Evolutionary conservation across 371 early-diverging fungal genomes (phyloP).

Genomic region (Thermomucor indicae-seudaticae): DNA sequence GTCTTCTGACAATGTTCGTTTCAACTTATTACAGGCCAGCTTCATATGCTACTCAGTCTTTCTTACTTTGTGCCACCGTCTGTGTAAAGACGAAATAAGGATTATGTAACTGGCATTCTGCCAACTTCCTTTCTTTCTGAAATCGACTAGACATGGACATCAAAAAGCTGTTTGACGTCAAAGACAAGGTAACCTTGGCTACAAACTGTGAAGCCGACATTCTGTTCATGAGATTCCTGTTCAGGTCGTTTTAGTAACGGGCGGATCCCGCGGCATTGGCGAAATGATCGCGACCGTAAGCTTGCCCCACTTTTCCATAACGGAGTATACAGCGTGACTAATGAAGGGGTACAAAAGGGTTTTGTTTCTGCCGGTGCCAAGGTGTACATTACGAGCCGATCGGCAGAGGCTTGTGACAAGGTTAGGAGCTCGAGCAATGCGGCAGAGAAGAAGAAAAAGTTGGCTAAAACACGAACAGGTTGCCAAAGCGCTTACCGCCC

Average conservation of each 20-base stretch:
- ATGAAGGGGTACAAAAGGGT: slow-evolving; percentile 26
- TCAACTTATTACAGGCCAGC: too few relatives aligned
- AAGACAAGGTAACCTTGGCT: slow-evolving; percentile 46
- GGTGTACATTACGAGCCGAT: slow-evolving; percentile 73
- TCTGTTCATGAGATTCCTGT: neutral
- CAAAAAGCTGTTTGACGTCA: slow-evolving; percentile 36
- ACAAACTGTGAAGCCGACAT: slow-evolving; percentile 2
- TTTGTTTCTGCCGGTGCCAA: slow-evolving; percentile 73
- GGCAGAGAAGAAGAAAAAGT: neutral
- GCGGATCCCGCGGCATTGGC: slow-evolving; percentile 76
- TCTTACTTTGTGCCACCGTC: too few relatives aligned
- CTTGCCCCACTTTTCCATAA: neutral
- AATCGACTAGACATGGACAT: too few relatives aligned
- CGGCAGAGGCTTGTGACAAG: slow-evolving; percentile 55
- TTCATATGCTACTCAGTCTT: too few relatives aligned
- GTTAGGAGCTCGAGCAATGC: slow-evolving; percentile 11
- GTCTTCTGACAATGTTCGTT: too few relatives aligned
- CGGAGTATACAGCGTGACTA: neutral
- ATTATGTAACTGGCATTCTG: neutral
- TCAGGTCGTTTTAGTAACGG: slow-evolving; percentile 84
- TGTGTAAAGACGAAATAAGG: neutral
- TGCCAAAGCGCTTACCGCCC: slow-evolving; percentile 47
- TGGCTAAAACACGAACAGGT: slow-evolving; percentile 8
- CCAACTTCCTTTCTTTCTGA: too few relatives aligned
- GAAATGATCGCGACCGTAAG: slow-evolving; percentile 52